These are phyloP conservation scores for Talaromyces rugulosus DNA, from an alignment of 2,329 filamentous ascomycete species.

Conservation along the genomic window DNA sequence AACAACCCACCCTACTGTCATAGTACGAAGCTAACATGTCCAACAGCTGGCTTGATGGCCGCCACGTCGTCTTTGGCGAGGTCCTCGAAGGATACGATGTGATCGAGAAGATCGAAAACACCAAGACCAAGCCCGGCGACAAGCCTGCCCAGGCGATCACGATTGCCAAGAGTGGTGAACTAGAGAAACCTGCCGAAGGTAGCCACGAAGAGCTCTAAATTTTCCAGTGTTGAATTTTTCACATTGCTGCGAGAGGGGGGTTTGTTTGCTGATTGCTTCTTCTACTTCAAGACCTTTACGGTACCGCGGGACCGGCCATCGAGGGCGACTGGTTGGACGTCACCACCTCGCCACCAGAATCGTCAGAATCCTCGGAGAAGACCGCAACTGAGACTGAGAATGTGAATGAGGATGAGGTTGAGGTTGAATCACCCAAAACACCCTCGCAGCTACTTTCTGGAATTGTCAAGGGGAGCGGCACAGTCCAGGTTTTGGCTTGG, in stretches of 20 bases:
- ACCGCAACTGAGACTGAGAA: background rate
- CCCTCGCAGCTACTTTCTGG: constrained; percentile 10
- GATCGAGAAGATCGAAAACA: constrained; percentile 62
- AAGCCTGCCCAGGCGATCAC: constrained; percentile 57
- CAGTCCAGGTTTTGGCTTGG: constrained; percentile 14
- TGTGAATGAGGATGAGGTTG: background rate
- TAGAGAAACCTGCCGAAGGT: constrained; percentile 55
- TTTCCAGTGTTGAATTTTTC: constrained; percentile 10
- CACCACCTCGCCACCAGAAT: background rate
- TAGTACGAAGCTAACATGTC: background rate
- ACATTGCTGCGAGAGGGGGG: constrained; percentile 17
- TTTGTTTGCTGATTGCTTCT: constrained; percentile 29
- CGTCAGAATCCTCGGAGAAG: background rate
- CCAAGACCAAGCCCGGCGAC: constrained; percentile 52
- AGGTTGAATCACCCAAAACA: background rate
- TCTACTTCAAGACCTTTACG: constrained; percentile 16
- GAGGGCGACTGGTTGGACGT: constrained; percentile 1
- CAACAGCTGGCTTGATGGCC: constrained; percentile 56
- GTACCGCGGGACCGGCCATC: constrained; percentile 7
- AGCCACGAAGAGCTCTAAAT: constrained; percentile 62
- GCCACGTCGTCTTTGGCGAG: constrained; percentile 66
- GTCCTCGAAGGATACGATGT: constrained; percentile 65
- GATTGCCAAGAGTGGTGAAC: constrained; percentile 63
- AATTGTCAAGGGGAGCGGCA: background rate
- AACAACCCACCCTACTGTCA: background rate